Conservation (phyloP, 75 land plant genomes). For the Picea glauca region DNA sequence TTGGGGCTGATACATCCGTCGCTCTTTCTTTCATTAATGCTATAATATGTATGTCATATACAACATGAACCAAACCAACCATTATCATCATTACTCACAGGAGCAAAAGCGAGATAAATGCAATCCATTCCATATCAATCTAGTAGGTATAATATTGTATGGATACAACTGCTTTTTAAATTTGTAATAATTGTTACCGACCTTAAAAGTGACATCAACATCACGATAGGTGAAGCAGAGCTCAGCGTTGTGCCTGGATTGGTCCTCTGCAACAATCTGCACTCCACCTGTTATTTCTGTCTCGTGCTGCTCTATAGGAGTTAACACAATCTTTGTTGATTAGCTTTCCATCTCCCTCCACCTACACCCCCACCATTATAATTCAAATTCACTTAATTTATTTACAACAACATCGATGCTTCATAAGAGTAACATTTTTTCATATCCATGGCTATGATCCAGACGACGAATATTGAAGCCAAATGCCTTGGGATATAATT, state of each 20-base stretch:
- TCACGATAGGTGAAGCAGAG: constrained; percentile 58
- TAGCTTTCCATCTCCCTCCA: constrained; percentile 88
- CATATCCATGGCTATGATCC: constrained; percentile 48
- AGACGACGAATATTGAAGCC: constrained; percentile 48
- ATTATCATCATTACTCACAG: background rate
- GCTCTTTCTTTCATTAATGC: constrained; percentile 56
- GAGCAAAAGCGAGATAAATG: background rate
- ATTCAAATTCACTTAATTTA: background rate
- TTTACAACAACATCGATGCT: no score
- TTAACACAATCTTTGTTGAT: constrained; percentile 74
- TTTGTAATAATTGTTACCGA: background rate
- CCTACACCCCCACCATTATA: constrained; percentile 12
- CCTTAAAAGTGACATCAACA: constrained; percentile 77
- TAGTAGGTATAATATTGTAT: no score
- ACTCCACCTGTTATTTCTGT: constrained; percentile 55
- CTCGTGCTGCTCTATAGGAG: constrained; percentile 72
- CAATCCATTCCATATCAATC: background rate
- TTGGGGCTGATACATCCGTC: constrained; percentile 48
- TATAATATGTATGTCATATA: constrained; percentile 27
- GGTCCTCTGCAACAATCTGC: constrained; percentile 9
- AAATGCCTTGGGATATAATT: constrained; percentile 55
- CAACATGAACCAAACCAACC: background rate
- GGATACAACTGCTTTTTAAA: background rate
- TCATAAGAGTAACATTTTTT: no score
- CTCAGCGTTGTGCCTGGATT: constrained; percentile 44